Conservation (phyloP, 192 early-diverging fungal species). For the Coemansia sp. region DNA sequence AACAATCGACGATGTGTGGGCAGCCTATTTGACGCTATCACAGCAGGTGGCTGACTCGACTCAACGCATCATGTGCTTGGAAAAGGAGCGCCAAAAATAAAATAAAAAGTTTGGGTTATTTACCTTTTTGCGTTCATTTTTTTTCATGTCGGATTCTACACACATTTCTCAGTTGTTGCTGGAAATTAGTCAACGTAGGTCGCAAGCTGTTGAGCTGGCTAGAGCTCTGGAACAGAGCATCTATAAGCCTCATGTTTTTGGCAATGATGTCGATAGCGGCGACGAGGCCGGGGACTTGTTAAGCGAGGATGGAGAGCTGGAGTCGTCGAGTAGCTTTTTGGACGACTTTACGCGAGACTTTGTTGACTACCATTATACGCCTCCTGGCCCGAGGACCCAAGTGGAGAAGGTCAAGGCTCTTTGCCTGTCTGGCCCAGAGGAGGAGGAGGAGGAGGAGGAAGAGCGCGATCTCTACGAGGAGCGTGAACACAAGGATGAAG, state of each 20-base stretch:
- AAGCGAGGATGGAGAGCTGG: neutral
- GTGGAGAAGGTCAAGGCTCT: neutral
- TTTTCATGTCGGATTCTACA: constrained; percentile 1
- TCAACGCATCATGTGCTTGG: constrained; percentile 27
- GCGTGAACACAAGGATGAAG: neutral
- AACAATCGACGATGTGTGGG: constrained; percentile 40
- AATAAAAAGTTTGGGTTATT: neutral
- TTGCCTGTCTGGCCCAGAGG: neutral
- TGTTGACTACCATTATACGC: constrained; percentile 32
- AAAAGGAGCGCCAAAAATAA: constrained; percentile 3
- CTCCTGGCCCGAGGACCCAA: neutral
- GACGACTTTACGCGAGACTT: constrained; percentile 40
- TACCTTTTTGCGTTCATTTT: neutral
- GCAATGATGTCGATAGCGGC: neutral
- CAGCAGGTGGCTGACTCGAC: constrained; percentile 34
- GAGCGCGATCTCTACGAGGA: neutral
- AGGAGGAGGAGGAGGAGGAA: neutral
- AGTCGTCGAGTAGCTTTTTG: constrained; percentile 21
- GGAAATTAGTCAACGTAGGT: constrained; percentile 19
- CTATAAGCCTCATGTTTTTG: neutral
- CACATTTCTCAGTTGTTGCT: constrained; percentile 20
- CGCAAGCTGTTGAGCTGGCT: constrained; percentile 29
- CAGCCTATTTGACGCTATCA: constrained; percentile 35
- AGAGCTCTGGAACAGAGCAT: constrained; percentile 34
- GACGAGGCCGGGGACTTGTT: neutral